Evolutionary conservation across 345 rosid genomes (phyloP).

Genomic region (Cardamine resedifolia): DNA sequence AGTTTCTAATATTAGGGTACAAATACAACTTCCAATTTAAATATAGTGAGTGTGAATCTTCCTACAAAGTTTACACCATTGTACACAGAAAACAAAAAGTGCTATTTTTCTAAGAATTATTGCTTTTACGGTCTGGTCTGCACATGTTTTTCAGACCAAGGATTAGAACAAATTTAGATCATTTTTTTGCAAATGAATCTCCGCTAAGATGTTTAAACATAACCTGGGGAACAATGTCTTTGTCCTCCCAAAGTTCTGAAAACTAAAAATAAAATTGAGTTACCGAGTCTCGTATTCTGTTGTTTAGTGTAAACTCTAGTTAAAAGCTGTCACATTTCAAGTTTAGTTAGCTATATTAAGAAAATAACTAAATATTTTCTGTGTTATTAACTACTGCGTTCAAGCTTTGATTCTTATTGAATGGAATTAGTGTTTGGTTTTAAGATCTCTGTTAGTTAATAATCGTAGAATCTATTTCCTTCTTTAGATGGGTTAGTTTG

Average conservation of each 20-base stretch:
- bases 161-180: not conserved
- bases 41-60: constrained; percentile 4
- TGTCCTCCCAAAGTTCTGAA: constrained; percentile 4
- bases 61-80: not conserved
- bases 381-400: not conserved
- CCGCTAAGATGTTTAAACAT: not conserved
- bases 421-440: constrained; percentile 17
- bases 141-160: constrained; percentile 7
- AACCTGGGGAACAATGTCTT: not conserved
- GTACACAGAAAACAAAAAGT: not conserved
- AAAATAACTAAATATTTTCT: not conserved
- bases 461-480: not conserved
- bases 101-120: not conserved
- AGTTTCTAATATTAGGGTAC: constrained; percentile 20
- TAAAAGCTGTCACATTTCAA: not conserved
- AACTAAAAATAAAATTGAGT: not conserved
- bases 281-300: not conserved
- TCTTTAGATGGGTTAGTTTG: constrained; percentile 21
- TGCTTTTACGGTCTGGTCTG: constrained; percentile 19
- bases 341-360: not conserved
- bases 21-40: constrained; percentile 23
- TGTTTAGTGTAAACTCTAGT: constrained; percentile 14
- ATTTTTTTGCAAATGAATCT: not conserved
- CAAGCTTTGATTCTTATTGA: constrained; percentile 8
- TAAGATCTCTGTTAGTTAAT: constrained; percentile 7